A percentile compares a stretch with the other conserved stretches of the same genome.
phyloP scores from a whole-genome alignment of 1,284 basidiomycete species.

The Fomes fomentarius region DNA sequence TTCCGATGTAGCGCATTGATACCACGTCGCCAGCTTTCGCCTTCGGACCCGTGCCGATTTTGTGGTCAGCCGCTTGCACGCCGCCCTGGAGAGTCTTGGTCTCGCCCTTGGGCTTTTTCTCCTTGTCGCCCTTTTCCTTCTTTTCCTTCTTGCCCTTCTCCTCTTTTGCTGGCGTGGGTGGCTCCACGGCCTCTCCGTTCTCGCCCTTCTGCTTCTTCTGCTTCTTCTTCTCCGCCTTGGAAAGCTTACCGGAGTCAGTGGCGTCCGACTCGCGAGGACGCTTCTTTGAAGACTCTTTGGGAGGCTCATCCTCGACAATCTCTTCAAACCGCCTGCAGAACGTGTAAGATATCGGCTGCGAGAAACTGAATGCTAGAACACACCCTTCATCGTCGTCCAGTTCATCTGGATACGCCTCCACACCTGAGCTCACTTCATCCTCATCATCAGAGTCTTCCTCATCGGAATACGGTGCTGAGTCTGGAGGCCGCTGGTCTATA shows the following conservation, averaged over 20 bases:
- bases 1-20: conserved; percentile 90
- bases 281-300: conserved; percentile 47
- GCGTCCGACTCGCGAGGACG: conserved; percentile 61
- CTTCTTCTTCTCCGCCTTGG: conserved; percentile 69
- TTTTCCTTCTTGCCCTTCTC: conserved; percentile 40
- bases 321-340: conserved; percentile 64
- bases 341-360: neutral
- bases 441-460: conserved; percentile 50
- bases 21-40: conserved; percentile 89
- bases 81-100: conserved; percentile 68
- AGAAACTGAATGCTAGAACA: conserved; percentile 15
- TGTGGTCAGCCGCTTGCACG: conserved; percentile 79
- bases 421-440: conserved; percentile 76
- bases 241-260: conserved; percentile 42
- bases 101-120: conserved; percentile 49
- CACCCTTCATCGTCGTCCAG: conserved; percentile 62
- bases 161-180: conserved; percentile 36
- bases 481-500: conserved; percentile 54
- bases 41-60: conserved; percentile 77
- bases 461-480: conserved; percentile 51
- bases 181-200: conserved; percentile 57
- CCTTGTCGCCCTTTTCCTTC: conserved; percentile 45
- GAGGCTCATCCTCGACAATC: conserved; percentile 37
- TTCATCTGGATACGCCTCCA: conserved; percentile 65
- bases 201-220: conserved; percentile 76